phyloP scores from a whole-genome alignment of 2,329 filamentous ascomycete species.

The Fusarium caatingaense region DNA sequence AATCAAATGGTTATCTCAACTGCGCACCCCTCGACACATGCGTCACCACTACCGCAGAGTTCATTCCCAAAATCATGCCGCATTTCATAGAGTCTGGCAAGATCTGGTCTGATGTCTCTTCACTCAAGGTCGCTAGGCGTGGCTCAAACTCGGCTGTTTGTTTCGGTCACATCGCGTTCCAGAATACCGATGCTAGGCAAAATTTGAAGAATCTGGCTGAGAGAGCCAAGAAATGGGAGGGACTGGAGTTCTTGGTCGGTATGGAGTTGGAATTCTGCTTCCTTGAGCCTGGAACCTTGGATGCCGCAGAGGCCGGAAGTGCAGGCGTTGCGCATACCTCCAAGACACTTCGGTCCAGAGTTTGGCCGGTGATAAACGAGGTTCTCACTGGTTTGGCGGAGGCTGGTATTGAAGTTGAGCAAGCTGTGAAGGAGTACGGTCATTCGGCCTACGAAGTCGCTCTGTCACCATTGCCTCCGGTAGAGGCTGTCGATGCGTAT shows the following conservation, averaged over 20 bases:
- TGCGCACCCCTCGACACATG: conserved; percentile 14
- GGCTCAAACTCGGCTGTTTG: neutral
- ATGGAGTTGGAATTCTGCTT: conserved; percentile 22
- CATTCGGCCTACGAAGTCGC: conserved; percentile 16
- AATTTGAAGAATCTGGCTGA: neutral
- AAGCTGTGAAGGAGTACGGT: conserved; percentile 17
- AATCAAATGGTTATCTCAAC: neutral
- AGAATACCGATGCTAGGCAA: neutral
- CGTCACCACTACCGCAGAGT: conserved; percentile 4
- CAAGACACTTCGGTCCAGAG: neutral
- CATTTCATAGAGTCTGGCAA: neutral
- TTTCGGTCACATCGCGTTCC: neutral
- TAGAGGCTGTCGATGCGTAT: conserved; percentile 9
- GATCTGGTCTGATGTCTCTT: neutral
- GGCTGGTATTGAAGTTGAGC: neutral
- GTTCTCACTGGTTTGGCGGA: neutral
- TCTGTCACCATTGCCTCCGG: conserved; percentile 1
- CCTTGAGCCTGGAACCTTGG: neutral
- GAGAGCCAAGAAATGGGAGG: neutral
- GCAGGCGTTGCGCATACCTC: neutral
- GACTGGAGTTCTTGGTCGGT: neutral
- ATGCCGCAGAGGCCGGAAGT: neutral
- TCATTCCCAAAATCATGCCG: neutral
- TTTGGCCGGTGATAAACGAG: neutral
- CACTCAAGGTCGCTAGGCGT: neutral